Evolutionary conservation across 73 alveolate species (phyloP).

Genomic region (Paramecium biaurelia): DNA sequence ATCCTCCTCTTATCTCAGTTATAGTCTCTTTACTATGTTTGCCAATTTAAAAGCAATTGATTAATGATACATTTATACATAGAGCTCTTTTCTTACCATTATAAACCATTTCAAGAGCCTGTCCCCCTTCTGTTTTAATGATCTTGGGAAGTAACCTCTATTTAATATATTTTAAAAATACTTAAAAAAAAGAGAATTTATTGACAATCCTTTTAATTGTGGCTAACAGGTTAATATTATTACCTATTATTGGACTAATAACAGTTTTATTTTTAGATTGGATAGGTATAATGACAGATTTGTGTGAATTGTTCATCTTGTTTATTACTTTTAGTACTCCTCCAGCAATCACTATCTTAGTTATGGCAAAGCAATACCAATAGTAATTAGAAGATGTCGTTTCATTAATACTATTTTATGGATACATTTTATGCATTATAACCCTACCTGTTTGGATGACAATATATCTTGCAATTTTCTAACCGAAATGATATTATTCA

Average conservation of each 20-base stretch:
- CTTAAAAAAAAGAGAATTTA: neutral
- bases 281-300: neutral
- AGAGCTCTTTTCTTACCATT: neutral
- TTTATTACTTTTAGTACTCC: slow-evolving; percentile 13
- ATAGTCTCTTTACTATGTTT: neutral
- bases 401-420: neutral
- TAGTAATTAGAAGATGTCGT: neutral
- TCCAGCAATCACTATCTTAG: neutral
- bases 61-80: neutral
- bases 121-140: neutral
- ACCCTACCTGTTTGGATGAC: slow-evolving; percentile 28
- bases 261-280: neutral
- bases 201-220: neutral
- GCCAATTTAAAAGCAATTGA: neutral
- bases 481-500: neutral
- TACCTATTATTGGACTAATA: neutral
- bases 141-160: neutral
- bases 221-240: neutral
- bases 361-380: neutral
- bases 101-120: neutral
- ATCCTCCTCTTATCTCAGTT: neutral
- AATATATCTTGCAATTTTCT: neutral
- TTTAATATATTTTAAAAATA: neutral
- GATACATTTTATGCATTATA: neutral
- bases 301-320: neutral